Percentiles rank a stretch among this genome's conserved stretches.
Evolutionary conservation across 2,329 filamentous ascomycete species (phyloP).

Genomic region (Capronia epimyces): DNA sequence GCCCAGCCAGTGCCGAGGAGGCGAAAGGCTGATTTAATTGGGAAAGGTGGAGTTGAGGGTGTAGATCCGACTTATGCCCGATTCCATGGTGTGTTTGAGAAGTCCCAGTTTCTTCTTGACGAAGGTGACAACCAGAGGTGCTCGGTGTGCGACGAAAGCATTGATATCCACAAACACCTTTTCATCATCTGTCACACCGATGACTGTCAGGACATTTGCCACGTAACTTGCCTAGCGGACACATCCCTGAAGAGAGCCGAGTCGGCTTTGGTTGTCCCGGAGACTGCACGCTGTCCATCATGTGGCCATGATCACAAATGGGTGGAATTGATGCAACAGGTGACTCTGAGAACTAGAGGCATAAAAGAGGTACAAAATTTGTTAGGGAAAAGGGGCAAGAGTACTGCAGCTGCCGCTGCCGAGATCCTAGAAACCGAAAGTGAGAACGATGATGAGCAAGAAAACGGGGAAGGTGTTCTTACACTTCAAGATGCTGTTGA

Average conservation of each 20-base stretch:
- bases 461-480: slow-evolving; percentile 14
- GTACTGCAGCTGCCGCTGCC: slow-evolving; percentile 32
- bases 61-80: slow-evolving; percentile 52
- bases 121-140: slow-evolving; percentile 40
- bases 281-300: slow-evolving; percentile 62
- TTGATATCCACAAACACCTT: slow-evolving; percentile 39
- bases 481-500: slow-evolving; percentile 13
- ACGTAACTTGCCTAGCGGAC: slow-evolving; percentile 53
- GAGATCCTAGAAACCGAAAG: slow-evolving; percentile 21
- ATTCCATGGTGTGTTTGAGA: slow-evolving; percentile 49
- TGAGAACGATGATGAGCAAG: slow-evolving; percentile 22
- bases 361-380: slow-evolving; percentile 64
- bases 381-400: slow-evolving; percentile 43
- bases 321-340: slow-evolving; percentile 74
- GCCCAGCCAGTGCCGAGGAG: slow-evolving; percentile 23
- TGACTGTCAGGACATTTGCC: slow-evolving; percentile 47
- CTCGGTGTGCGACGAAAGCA: slow-evolving; percentile 43
- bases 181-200: slow-evolving; percentile 49
- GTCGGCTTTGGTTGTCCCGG: slow-evolving; percentile 55
- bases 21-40: slow-evolving; percentile 25
- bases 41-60: slow-evolving; percentile 38
- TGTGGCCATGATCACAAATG: slow-evolving; percentile 63
- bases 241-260: slow-evolving; percentile 45
- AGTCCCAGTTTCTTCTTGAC: slow-evolving; percentile 43
- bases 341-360: slow-evolving; percentile 68